Base-by-base conservation (phyloP, 2,329 filamentous ascomycete species). In the Immersiporthe knoxdaviesiana region DNA sequence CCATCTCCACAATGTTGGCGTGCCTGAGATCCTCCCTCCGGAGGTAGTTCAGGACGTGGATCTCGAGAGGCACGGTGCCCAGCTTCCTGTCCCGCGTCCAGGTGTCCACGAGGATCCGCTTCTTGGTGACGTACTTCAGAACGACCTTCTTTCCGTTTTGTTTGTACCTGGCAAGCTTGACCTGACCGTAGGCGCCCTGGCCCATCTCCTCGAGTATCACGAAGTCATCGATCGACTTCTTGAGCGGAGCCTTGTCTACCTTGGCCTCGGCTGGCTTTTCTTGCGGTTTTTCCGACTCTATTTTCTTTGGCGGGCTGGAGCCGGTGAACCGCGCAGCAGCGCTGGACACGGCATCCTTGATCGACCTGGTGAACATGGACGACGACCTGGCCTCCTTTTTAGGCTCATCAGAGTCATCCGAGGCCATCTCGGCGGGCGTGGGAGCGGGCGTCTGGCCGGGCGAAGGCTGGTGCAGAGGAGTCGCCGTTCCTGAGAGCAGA, bases 141-240 rank as follows among this genome's bases (percentile, higher is more conserved):
- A 99, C 95, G 72, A 97, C 92, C 80, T 97, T 97, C 78, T 91
- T 92, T 65, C 88, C 88, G 65, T 87, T 88, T 75, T 90, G 89
- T 81, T 94, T 97, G 81, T 96, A 92, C 39, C 94, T 89, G 65
- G 92, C 95, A 62, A 99, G 86, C 79, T 99, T 99, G 69, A 99
- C 96, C 80, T 99, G 95, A 1, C 96, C 96, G 77, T 99, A 99
- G 1, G 96, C 96, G 54, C 96, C 96, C 81, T 97, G 94, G 5
- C 96, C 96, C 95, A 99, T 98, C 71, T 99, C 96, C 80, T 99
- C 96, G 16, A 99, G 84, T 70, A 99, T 95, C 56, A 90, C 86
- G 78, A 97, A 99, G 77, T 97, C 94, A 66, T 91, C 85, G 72
- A 99, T 98, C 80, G 96, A 96, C 81, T 97, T 97, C 73, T 83